Percentiles rank a stretch among this genome's conserved stretches.
These are phyloP conservation scores for Tricholomella constricta DNA, from an alignment of 768 basidiomycete species.

Conservation along the genomic window DNA sequence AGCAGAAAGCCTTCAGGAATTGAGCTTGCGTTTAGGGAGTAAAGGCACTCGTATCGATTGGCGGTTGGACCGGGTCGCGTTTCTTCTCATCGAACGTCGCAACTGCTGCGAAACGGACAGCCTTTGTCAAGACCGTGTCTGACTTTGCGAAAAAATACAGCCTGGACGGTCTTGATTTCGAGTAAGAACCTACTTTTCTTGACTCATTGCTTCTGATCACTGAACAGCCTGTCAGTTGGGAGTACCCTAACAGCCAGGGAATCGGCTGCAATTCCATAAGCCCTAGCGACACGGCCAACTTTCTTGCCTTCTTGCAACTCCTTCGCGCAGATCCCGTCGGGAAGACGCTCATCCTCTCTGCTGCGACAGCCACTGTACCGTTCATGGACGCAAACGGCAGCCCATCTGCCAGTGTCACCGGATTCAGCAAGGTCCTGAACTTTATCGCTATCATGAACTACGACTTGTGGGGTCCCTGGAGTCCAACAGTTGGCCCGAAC, in stretches of 20 bases:
- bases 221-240: conserved; percentile 62
- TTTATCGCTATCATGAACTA: conserved; percentile 67
- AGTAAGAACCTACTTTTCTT: conserved; percentile 33
- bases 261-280: conserved; percentile 70
- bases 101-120: conserved; percentile 57
- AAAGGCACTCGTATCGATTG: conserved; percentile 59
- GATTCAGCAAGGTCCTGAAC: conserved; percentile 67
- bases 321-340: conserved; percentile 61
- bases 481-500: conserved; percentile 74
- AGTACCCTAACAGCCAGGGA: conserved; percentile 75
- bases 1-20: background rate
- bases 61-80: conserved; percentile 69
- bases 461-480: conserved; percentile 68
- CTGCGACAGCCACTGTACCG: conserved; percentile 42
- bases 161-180: conserved; percentile 61
- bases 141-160: conserved; percentile 52
- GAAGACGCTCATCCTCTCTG: conserved; percentile 58
- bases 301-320: conserved; percentile 75
- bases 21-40: conserved; percentile 44
- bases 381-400: conserved; percentile 48
- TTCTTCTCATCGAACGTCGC: conserved; percentile 67
- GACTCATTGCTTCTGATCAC: background rate
- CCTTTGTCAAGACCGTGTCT: conserved; percentile 62
- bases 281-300: conserved; percentile 71
- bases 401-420: conserved; percentile 67